phyloP scores from a whole-genome alignment of 305 asterid species.

The Fraxinus paxiana region DNA sequence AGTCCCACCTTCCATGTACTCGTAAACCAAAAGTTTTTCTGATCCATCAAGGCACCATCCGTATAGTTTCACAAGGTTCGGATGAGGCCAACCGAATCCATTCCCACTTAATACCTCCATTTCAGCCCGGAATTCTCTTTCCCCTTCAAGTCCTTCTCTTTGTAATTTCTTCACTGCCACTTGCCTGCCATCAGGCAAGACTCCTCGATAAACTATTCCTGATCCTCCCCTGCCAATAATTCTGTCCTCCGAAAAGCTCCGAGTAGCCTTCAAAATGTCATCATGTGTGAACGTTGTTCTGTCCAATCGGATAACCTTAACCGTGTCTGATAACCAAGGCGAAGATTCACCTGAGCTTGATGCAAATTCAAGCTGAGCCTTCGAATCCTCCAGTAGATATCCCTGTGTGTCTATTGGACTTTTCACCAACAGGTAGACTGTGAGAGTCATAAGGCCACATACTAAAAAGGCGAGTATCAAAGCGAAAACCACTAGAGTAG shows the following conservation, averaged over 20 bases:
- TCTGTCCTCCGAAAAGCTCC: slow-evolving; percentile 64
- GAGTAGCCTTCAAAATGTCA: slow-evolving; percentile 77
- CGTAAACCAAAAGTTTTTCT: slow-evolving; percentile 75
- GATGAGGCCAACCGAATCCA: slow-evolving; percentile 90
- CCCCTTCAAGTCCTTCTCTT: slow-evolving; percentile 81
- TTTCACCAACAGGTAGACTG: slow-evolving; percentile 48
- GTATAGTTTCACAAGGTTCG: slow-evolving; percentile 72
- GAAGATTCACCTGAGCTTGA: slow-evolving; percentile 65
- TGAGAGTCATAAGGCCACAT: slow-evolving; percentile 50
- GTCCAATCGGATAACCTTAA: slow-evolving; percentile 76
- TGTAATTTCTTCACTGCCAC: slow-evolving; percentile 82
- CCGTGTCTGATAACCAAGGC: slow-evolving; percentile 61
- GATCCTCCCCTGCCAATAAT: slow-evolving; percentile 85
- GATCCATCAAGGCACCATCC: slow-evolving; percentile 90
- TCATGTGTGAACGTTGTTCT: slow-evolving; percentile 77
- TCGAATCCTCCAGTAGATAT: slow-evolving; percentile 47
- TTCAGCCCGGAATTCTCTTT: slow-evolving; percentile 77
- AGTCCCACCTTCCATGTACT: slow-evolving; percentile 91
- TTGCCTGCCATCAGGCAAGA: slow-evolving; percentile 72
- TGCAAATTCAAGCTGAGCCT: slow-evolving; percentile 34
- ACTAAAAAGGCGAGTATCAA: slow-evolving; percentile 53
- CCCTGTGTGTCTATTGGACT: slow-evolving; percentile 42
- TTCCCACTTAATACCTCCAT: slow-evolving; percentile 81
- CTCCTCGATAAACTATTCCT: slow-evolving; percentile 77
- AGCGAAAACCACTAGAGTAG: slow-evolving; percentile 41